phyloP scores from a whole-genome alignment of 2,329 filamentous ascomycete genomes.

The Elsinoe necatrix region DNA sequence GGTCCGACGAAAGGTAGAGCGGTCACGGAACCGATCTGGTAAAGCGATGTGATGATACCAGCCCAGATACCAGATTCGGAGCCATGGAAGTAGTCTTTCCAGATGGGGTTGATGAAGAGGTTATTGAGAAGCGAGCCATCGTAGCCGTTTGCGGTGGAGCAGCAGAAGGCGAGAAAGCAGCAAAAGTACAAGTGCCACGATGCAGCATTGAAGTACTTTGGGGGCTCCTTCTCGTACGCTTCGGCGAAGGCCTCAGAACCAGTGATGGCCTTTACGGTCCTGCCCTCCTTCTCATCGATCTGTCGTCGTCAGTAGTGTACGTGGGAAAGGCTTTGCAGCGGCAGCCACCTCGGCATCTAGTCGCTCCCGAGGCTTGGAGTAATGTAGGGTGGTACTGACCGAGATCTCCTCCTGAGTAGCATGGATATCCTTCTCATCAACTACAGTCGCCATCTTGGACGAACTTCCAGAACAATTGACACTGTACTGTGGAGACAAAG shows the following conservation, averaged over 20 bases:
- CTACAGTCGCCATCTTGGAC: slow-evolving; percentile 7
- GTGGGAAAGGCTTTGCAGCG: not conserved
- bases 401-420: slow-evolving; percentile 12
- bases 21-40: slow-evolving; percentile 40
- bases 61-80: slow-evolving; percentile 37
- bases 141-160: slow-evolving; percentile 40
- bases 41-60: slow-evolving; percentile 39
- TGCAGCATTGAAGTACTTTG: slow-evolving; percentile 22
- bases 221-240: slow-evolving; percentile 47
- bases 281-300: slow-evolving; percentile 10
- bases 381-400: not conserved
- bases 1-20: slow-evolving; percentile 42
- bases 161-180: slow-evolving; percentile 11
- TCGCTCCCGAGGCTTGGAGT: not conserved
- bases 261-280: slow-evolving; percentile 37
- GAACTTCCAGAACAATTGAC: not conserved
- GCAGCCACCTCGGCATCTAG: slow-evolving; percentile 3
- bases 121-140: slow-evolving; percentile 51
- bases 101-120: slow-evolving; percentile 41
- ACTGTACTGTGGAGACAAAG: not conserved
- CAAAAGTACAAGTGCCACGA: slow-evolving; percentile 2
- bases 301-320: not conserved
- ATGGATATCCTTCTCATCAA: slow-evolving; percentile 9
- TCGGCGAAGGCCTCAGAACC: slow-evolving; percentile 49
- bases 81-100: slow-evolving; percentile 37